These are phyloP conservation scores for Fusarium circinatum DNA, from an alignment of 2,329 filamentous ascomycete genomes.

Conservation along the genomic window DNA sequence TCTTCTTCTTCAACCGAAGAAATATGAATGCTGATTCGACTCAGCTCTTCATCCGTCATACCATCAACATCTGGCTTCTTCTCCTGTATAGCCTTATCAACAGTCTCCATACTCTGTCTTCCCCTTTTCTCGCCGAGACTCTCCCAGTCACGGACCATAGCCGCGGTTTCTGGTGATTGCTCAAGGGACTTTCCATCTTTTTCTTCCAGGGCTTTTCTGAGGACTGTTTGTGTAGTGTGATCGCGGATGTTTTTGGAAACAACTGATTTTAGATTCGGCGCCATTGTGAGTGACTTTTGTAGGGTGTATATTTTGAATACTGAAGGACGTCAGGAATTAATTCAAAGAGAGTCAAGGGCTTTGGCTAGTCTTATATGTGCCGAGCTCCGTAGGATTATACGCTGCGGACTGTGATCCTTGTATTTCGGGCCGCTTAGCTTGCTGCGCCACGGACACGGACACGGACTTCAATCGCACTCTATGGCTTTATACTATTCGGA, in stretches of 20 bases:
- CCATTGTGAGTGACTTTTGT: neutral
- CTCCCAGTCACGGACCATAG: constrained; percentile 10
- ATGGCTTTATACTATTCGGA: no score
- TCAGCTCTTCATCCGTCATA: constrained; percentile 7
- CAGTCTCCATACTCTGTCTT: neutral
- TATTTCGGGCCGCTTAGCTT: no score
- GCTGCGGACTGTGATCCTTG: neutral
- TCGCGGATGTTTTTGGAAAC: constrained; percentile 5
- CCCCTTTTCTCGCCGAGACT: neutral
- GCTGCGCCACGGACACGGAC: neutral
- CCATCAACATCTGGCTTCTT: neutral
- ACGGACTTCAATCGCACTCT: neutral
- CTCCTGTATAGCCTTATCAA: neutral
- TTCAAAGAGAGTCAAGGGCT: no score
- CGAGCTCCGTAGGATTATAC: neutral
- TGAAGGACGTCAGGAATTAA: neutral
- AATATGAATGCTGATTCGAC: constrained; percentile 6
- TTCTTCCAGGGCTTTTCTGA: neutral
- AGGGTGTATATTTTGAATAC: accelerated
- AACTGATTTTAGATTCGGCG: neutral
- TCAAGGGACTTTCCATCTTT: neutral
- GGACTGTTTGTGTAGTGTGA: neutral
- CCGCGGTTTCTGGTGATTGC: neutral
- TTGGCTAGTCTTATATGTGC: neutral
- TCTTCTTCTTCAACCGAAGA: neutral